These are phyloP conservation scores for Laburnicola sp. DNA, from an alignment of 2,329 filamentous ascomycete genomes.

Conservation along the genomic window DNA sequence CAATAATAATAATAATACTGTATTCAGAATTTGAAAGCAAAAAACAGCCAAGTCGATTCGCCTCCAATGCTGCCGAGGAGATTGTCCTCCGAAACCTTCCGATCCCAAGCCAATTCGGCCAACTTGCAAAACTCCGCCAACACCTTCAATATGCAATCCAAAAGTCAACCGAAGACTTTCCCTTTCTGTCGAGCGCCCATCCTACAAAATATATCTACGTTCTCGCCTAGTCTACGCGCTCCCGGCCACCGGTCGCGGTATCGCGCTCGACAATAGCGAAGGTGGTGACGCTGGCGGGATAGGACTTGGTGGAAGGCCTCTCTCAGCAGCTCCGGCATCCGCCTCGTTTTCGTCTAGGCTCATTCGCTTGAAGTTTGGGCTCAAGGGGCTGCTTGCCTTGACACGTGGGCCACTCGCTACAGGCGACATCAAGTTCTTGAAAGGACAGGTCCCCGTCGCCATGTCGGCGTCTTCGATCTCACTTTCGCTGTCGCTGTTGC, in stretches of 20 bases:
- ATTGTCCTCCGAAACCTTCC: slow-evolving; percentile 3
- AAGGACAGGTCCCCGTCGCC: slow-evolving; percentile 32
- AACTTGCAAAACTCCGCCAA: slow-evolving; percentile 4
- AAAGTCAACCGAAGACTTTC: not conserved
- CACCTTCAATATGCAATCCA: not conserved
- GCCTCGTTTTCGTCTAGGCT: slow-evolving; percentile 10
- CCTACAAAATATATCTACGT: not conserved
- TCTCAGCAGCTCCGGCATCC: slow-evolving; percentile 13
- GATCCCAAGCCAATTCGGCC: not conserved
- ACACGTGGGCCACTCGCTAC: slow-evolving; percentile 14
- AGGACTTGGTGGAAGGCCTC: slow-evolving; percentile 15
- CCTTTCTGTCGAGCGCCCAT: no score
- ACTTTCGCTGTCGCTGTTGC: slow-evolving; percentile 34
- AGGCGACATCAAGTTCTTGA: slow-evolving; percentile 28
- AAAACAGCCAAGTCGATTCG: not conserved
- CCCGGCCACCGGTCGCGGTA: slow-evolving; percentile 21
- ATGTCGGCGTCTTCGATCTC: slow-evolving; percentile 32
- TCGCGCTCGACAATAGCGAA: slow-evolving; percentile 9
- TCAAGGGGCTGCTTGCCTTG: slow-evolving; percentile 10
- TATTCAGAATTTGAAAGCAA: not conserved
- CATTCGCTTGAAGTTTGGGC: slow-evolving; percentile 12
- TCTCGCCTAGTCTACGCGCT: slow-evolving; percentile 17
- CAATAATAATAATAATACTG: not conserved
- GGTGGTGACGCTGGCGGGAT: slow-evolving; percentile 8
- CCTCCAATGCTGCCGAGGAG: slow-evolving; percentile 4